A percentile compares a stretch with the other conserved stretches of the same genome.
Conservation (phyloP, 1,139 yeast species). For the Pichia sp. region DNA sequence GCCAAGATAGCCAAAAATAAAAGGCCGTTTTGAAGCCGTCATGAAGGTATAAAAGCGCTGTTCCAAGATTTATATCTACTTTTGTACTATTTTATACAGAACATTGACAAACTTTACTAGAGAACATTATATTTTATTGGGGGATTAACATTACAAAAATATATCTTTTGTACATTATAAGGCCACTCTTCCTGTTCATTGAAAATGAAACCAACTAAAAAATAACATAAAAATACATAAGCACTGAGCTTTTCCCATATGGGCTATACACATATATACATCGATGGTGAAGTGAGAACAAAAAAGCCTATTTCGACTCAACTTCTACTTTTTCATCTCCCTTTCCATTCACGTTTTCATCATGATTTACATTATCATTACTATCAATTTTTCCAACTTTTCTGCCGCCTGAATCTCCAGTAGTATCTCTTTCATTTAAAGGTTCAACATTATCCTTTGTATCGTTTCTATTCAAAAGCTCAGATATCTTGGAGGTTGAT, state of each 20-base stretch:
- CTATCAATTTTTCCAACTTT: not conserved
- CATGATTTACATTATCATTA: not conserved
- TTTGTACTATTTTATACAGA: not conserved
- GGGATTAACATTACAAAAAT: not conserved
- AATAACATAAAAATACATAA: not conserved
- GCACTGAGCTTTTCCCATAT: not conserved
- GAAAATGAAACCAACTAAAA: not conserved
- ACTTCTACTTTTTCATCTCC: not conserved
- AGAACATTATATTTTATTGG: not conserved
- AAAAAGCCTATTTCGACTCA: not conserved
- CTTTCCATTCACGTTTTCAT: not conserved
- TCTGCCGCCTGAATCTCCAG: not conserved
- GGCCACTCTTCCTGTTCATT: not conserved
- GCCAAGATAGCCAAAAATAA: slow-evolving; percentile 13
- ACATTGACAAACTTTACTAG: not conserved
- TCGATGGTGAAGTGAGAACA: not conserved
- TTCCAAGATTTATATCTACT: too few relatives aligned
- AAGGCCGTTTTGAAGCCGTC: slow-evolving; percentile 27
- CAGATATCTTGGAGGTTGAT: not conserved
- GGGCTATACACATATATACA: not conserved
- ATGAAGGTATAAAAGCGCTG: too few relatives aligned
- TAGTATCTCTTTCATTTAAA: not conserved
- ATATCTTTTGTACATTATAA: not conserved
- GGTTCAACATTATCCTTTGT: not conserved
- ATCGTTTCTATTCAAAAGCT: not conserved